Evolutionary conservation across 73 alveolate genomes (phyloP), one percentile per base, ranked within the genome.

Genomic region (Paramecium primaurelia): DNA sequence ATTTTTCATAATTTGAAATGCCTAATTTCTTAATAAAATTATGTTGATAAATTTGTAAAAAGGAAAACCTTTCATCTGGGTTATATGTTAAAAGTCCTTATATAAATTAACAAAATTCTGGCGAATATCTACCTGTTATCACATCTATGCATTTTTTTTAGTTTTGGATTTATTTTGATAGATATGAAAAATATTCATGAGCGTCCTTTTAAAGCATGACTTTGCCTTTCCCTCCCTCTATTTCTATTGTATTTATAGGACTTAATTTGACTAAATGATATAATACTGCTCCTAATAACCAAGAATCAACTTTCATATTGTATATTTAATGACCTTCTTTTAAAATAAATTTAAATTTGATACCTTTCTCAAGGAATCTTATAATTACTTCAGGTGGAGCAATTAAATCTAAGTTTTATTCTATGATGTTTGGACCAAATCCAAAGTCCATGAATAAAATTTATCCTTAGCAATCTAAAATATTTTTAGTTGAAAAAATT

Each of bases 211-310:
- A 18, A 3, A 5, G 11, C 69, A 54, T 54, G 12, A 5, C 1
- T 54, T 54, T 54, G 11, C 18, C 32, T 54, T 5, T 18, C 32
- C 9, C 12, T 0, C 20, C 20, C 3, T 54, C 69, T 7, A 54
- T 54, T 54, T 54, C 20, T 16, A 54, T 18, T 54, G 69, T 1
- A 26, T 64, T 64, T 25, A 64, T 28, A 32, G 84, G 84, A 12
- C 16, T 32, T 64, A 64, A 73, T 34, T 73, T 73, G 3, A 38
- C 47, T 9, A 73, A 40, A 37, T 73, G 87, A 73, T 37, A 73
- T 1, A 73, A 10, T 8, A 73, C 58, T 22, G 87, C 87, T 40
- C 87, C 87, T 37, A 73, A 73, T 37, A 73, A 18, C 87, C 87
- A 73, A 34, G 47, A 36, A 73, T 73, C 87, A 30, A 40, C n/a